Percentiles rank a stretch among this genome's conserved stretches.
Evolutionary conservation across 2,329 filamentous ascomycete species (phyloP).

Genomic region (Aspergillus candidus): DNA sequence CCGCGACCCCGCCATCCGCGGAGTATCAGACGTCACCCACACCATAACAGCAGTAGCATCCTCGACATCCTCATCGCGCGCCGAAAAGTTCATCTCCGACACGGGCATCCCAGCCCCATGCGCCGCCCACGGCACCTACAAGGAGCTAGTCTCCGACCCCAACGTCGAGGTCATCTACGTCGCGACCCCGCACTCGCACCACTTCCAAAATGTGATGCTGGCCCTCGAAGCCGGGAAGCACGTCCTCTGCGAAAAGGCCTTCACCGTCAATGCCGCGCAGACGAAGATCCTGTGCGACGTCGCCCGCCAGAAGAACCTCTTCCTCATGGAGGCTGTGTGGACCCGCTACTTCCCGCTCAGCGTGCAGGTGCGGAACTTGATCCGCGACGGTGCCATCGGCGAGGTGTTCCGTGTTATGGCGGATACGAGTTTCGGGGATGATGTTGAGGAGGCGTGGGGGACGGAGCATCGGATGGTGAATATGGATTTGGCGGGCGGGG

Average conservation of each 20-base stretch:
- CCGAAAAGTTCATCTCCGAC: conserved; percentile 65
- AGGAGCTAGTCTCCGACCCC: conserved; percentile 70
- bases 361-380: conserved; percentile 54
- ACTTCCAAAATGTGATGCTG: conserved; percentile 88
- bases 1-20: conserved; percentile 62
- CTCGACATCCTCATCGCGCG: conserved; percentile 64
- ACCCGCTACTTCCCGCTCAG: conserved; percentile 82
- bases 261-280: conserved; percentile 78
- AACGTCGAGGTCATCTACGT: conserved; percentile 83
- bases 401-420: conserved; percentile 52
- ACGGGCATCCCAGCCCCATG: conserved; percentile 63
- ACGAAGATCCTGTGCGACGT: conserved; percentile 64
- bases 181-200: conserved; percentile 84
- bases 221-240: conserved; percentile 77
- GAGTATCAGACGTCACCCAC: conserved; percentile 67
- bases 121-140: conserved; percentile 72
- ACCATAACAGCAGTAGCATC: conserved; percentile 74
- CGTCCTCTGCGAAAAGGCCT: conserved; percentile 84
- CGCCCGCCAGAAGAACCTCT: conserved; percentile 65
- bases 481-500: conserved; percentile 72
- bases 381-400: conserved; percentile 57
- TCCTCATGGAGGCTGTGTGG: conserved; percentile 86
- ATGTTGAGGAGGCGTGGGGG: conserved; percentile 55
- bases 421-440: conserved; percentile 57
- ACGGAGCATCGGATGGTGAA: conserved; percentile 75